Evolutionary conservation across 2,329 filamentous ascomycete genomes (phyloP).

Genomic region (Atkinsonella hypoxylon): DNA sequence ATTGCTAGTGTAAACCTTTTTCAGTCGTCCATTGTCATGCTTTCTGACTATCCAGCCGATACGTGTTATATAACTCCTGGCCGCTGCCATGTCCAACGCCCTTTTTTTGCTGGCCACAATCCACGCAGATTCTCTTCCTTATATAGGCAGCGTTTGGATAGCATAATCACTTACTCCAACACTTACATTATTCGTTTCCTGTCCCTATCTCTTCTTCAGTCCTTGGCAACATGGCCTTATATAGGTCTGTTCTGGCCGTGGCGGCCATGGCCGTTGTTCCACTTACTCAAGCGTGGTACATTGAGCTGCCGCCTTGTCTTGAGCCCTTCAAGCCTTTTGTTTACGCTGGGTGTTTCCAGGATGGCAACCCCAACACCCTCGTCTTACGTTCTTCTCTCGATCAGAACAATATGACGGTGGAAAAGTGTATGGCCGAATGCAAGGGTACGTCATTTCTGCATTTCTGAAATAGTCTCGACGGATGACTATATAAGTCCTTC

Average conservation of each 20-base stretch:
- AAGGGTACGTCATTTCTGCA: constrained; percentile 24
- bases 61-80: no score
- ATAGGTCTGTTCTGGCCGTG: constrained; percentile 17
- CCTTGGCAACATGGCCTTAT: constrained; percentile 5
- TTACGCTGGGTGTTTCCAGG: constrained; percentile 35
- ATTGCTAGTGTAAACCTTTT: no score
- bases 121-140: neutral
- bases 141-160: neutral
- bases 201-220: neutral
- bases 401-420: constrained; percentile 31
- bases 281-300: constrained; percentile 26
- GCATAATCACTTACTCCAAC: neutral
- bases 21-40: no score
- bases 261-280: constrained; percentile 27
- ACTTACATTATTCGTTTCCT: neutral
- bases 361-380: constrained; percentile 25
- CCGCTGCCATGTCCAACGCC: neutral
- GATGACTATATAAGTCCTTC: no score
- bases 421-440: constrained; percentile 35
- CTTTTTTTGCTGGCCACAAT: no score
- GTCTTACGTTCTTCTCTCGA: constrained; percentile 28
- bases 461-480: neutral
- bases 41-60: no score
- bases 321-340: constrained; percentile 34
- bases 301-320: constrained; percentile 32